Percentiles rank a stretch among this genome's conserved stretches.
These are phyloP conservation scores for Corylus avellana DNA, from an alignment of 306 rosid genomes.

Conservation along the genomic window DNA sequence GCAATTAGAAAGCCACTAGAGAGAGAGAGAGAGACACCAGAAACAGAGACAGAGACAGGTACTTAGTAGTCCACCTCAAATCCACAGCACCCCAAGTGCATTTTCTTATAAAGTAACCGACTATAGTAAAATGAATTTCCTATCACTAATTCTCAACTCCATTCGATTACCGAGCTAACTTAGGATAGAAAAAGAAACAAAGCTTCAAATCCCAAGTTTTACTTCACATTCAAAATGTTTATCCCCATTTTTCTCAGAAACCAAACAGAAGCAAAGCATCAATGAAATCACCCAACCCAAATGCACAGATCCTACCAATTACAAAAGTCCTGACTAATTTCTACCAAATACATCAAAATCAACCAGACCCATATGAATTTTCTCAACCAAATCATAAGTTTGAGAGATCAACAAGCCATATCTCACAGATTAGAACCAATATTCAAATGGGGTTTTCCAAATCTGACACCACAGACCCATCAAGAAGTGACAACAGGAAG, in stretches of 20 bases:
- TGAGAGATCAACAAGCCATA: conserved; percentile 25
- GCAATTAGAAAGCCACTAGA: background rate
- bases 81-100: background rate
- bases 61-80: background rate
- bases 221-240: background rate
- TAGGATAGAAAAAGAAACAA: background rate
- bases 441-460: conserved; percentile 16
- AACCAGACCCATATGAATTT: conserved; percentile 17
- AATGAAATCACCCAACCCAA: conserved; percentile 15
- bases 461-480: conserved; percentile 16
- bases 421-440: conserved; percentile 9
- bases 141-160: background rate
- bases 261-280: conserved; percentile 20
- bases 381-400: conserved; percentile 13
- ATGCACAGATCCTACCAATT: conserved; percentile 32
- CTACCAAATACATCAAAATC: conserved; percentile 22
- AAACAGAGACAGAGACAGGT: background rate
- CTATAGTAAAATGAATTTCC: background rate
- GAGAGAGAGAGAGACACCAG: background rate
- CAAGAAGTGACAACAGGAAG: conserved; percentile 21
- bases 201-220: background rate
- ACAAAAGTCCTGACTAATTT: conserved; percentile 3
- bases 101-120: background rate
- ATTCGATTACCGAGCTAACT: background rate
- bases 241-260: conserved; percentile 32